Conservation (phyloP, 1,139 yeast genomes). For the Blastobotrys illinoisensis region DNA sequence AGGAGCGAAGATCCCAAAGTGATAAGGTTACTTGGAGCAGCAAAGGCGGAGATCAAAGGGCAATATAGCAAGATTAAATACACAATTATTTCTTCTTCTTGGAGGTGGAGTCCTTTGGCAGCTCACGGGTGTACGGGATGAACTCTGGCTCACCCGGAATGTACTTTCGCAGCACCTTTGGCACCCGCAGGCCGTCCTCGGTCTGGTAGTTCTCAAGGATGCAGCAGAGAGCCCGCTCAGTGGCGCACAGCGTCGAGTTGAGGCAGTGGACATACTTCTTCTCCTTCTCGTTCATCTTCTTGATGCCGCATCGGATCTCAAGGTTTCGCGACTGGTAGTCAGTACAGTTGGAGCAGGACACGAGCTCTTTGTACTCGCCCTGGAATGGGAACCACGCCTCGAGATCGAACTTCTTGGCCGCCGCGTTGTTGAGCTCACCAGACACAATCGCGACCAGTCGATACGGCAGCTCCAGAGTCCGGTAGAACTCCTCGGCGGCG, state of each 20-base stretch:
- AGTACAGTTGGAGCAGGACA: conserved; percentile 97
- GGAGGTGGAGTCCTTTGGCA: conserved; percentile 91
- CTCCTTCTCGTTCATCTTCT: conserved; percentile 90
- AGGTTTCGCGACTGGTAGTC: conserved; percentile 98
- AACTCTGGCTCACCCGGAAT: conserved; percentile 99
- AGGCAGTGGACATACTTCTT: conserved; percentile 98
- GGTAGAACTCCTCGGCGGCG: conserved; percentile 86
- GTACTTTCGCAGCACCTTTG: conserved; percentile 90
- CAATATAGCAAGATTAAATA: too few species aligned
- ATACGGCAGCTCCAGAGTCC: conserved; percentile 88
- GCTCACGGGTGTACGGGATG: conserved; percentile 80
- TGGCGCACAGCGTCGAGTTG: conserved; percentile 95
- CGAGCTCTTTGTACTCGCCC: conserved; percentile 96
- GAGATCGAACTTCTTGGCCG: conserved; percentile 96
- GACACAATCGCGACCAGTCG: conserved; percentile 97
- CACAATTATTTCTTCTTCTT: conserved; percentile 48
- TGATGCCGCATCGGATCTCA: conserved; percentile 97
- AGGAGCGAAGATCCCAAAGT: too few species aligned
- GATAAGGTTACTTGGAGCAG: too few species aligned
- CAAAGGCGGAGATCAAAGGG: too few species aligned
- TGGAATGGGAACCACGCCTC: conserved; percentile 99
- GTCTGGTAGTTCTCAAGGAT: conserved; percentile 95
- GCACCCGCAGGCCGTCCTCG: conserved; percentile 87
- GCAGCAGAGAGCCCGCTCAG: conserved; percentile 97
- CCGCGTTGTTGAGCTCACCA: conserved; percentile 98